A percentile compares a stretch with the other conserved stretches of the same genome.
Evolutionary conservation across 1,284 basidiomycete genomes (phyloP).

Genomic region (Cystobasidium pallidum): DNA sequence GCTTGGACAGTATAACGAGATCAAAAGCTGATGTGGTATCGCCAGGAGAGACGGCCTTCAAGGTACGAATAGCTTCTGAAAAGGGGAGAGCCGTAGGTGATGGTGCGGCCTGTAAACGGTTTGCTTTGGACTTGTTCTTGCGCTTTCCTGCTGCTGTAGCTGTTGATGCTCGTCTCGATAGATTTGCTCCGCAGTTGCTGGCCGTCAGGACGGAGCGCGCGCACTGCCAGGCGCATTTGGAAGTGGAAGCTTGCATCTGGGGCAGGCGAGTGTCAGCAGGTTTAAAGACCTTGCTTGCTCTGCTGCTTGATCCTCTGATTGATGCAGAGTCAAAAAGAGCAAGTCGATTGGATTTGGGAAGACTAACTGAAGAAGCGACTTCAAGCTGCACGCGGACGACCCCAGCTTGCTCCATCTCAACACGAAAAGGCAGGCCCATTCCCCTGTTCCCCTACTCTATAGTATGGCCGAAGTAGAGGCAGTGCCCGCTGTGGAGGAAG

Average conservation of each 20-base stretch:
- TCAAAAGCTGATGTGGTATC: conserved; percentile 67
- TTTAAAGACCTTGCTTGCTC: neutral
- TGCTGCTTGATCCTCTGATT: neutral
- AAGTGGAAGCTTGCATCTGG: conserved; percentile 27
- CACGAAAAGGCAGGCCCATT: neutral
- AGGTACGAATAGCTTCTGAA: conserved; percentile 26
- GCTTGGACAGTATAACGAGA: conserved; percentile 74
- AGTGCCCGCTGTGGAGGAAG: conserved; percentile 10
- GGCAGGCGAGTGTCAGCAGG: neutral
- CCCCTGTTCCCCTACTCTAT: neutral
- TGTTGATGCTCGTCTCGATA: conserved; percentile 13
- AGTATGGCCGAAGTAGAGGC: conserved; percentile 32
- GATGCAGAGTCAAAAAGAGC: neutral
- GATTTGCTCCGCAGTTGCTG: conserved; percentile 15
- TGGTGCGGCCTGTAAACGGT: conserved; percentile 5
- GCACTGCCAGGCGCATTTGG: conserved; percentile 15
- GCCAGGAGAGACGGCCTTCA: conserved; percentile 46
- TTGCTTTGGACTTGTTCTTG: conserved; percentile 20
- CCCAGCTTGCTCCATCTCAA: too few species aligned
- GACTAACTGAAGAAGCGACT: too few species aligned
- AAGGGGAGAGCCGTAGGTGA: conserved; percentile 35
- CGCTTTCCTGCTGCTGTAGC: conserved; percentile 22
- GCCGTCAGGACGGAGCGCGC: conserved; percentile 4
- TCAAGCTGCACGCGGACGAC: too few species aligned
- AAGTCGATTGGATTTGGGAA: neutral